Evolutionary conservation across 345 rosid genomes (phyloP).

Genomic region (Brassica napus): Da-Ae NC_063446.1:44117501-44118000

Average conservation of each 20-base stretch:
- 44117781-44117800: not conserved
- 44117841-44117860: not conserved
- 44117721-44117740: not conserved
- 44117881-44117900: not conserved
- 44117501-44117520: too few species aligned
- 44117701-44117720: not conserved
- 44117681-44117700: too few species aligned
- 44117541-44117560: too few species aligned
- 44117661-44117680: too few species aligned
- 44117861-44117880: too few species aligned
- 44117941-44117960: not conserved
- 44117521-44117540: too few species aligned
- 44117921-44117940: not conserved
- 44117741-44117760: not conserved
- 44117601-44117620: too few species aligned
- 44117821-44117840: not conserved
- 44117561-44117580: too few species aligned
- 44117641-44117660: slow-evolving; percentile 39
- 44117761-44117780: not conserved
- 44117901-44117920: not conserved
- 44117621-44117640: too few species aligned
- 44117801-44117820: not conserved
- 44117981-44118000: too few species aligned
- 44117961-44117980: not conserved
- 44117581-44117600: too few species aligned